phyloP scores from a whole-genome alignment of 1,284 basidiomycete species.

The Rhodofomes roseus region DNA sequence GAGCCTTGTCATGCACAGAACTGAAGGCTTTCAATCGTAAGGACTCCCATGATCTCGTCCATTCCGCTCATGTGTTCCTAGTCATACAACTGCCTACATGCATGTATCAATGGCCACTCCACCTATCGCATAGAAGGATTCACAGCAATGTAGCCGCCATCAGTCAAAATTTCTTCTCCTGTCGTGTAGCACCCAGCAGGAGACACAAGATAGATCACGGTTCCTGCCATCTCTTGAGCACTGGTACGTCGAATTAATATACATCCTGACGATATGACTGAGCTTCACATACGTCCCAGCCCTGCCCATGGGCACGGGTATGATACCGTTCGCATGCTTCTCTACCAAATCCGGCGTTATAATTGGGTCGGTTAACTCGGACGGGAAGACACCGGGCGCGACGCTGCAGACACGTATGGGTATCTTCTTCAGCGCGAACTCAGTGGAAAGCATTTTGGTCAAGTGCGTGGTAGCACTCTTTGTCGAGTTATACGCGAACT shows the following conservation, averaged over 20 bases:
- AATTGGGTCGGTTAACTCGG: constrained; percentile 63
- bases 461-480: constrained; percentile 76
- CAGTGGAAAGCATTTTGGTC: constrained; percentile 71
- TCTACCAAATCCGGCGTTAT: constrained; percentile 37
- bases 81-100: too few species aligned
- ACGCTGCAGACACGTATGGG: constrained; percentile 70
- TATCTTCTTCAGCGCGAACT: constrained; percentile 63
- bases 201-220: constrained; percentile 69
- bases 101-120: too few species aligned
- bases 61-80: too few species aligned
- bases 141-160: constrained; percentile 70
- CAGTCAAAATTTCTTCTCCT: constrained; percentile 72
- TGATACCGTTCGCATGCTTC: constrained; percentile 49
- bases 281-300: constrained; percentile 1
- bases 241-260: background rate
- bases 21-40: too few species aligned
- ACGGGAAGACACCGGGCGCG: constrained; percentile 70
- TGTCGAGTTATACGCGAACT: constrained; percentile 78
- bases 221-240: constrained; percentile 68
- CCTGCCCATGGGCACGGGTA: constrained; percentile 57
- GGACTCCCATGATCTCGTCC: too few species aligned
- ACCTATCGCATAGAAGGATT: constrained; percentile 46
- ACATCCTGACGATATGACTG: background rate
- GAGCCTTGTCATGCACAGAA: too few species aligned
- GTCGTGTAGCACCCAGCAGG: constrained; percentile 68